Conservation (phyloP, 2,329 filamentous ascomycete genomes). For the Nothopassalora personata region DNA sequence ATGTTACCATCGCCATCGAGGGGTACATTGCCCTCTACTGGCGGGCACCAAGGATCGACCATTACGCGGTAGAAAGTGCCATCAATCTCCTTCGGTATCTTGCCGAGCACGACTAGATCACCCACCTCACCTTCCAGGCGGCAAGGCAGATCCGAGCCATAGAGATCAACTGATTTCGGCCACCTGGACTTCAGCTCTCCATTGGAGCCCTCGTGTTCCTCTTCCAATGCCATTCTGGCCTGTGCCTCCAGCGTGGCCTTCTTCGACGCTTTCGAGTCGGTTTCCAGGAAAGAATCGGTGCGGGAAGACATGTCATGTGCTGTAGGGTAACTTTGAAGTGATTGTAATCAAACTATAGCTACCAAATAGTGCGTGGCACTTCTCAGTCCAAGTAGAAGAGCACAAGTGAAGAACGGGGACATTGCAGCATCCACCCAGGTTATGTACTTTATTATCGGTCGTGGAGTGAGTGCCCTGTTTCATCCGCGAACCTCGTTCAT, state of each 20-base stretch:
- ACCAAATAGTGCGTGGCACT: neutral
- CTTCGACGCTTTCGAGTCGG: neutral
- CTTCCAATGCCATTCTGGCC: neutral
- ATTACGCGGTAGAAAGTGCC: slow-evolving; percentile 43
- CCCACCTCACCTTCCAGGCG: slow-evolving; percentile 38
- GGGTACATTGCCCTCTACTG: slow-evolving; percentile 52
- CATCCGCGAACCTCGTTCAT: neutral
- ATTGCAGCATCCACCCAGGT: neutral
- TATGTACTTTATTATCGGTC: neutral
- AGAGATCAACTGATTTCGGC: slow-evolving; percentile 20
- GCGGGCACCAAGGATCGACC: slow-evolving; percentile 51
- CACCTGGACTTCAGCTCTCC: slow-evolving; percentile 11
- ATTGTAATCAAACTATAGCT: neutral
- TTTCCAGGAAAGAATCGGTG: neutral
- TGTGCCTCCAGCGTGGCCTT: neutral
- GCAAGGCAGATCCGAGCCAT: slow-evolving; percentile 29
- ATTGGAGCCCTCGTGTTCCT: neutral
- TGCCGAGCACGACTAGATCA: slow-evolving; percentile 29
- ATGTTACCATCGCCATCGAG: slow-evolving; percentile 44
- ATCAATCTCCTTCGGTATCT: slow-evolving; percentile 31
- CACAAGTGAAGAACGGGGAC: neutral
- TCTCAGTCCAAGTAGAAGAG: neutral
- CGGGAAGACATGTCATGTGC: neutral
- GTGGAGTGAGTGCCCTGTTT: neutral
- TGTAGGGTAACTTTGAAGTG: neutral